A percentile compares a stretch with the other conserved stretches of the same genome.
Conservation (phyloP, 2,329 filamentous ascomycete genomes). For the Sclerotinia subarctica region DNA sequence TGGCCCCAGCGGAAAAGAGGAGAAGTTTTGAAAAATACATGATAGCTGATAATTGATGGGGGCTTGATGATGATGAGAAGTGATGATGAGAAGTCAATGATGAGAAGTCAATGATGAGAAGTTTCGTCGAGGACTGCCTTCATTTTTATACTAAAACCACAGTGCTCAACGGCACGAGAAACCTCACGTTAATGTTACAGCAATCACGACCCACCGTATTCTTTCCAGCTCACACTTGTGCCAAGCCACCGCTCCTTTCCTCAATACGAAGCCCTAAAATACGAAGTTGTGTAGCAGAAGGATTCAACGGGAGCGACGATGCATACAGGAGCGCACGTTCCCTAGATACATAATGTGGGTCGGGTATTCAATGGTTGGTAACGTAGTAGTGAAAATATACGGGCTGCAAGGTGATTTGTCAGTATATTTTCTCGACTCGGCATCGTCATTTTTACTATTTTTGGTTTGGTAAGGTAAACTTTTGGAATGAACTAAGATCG, state of each 20-base stretch:
- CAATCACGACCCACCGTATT: neutral
- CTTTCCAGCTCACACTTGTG: neutral
- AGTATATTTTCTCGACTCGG: neutral
- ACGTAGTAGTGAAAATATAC: neutral
- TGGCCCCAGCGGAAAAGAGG: neutral
- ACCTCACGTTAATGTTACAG: neutral
- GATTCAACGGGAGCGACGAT: neutral
- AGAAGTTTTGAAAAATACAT: slow-evolving; percentile 15
- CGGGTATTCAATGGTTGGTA: neutral
- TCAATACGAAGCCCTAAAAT: neutral
- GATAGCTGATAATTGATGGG: neutral
- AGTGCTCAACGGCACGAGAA: neutral
- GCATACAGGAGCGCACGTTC: neutral
- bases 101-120: neutral
- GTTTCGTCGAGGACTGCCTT: neutral
- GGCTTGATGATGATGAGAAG: neutral
- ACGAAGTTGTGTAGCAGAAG: slow-evolving; percentile 1
- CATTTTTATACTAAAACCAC: neutral
- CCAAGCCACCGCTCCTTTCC: neutral
- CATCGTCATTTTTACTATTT: neutral
- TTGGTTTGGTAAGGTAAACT: too few relatives aligned
- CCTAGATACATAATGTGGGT: neutral
- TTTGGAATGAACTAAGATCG: neutral
- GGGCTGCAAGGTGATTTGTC: neutral
- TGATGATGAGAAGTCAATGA: neutral